These are phyloP conservation scores for Lepidium didymum DNA, from an alignment of 345 rosid species.

Conservation along the genomic window DNA sequence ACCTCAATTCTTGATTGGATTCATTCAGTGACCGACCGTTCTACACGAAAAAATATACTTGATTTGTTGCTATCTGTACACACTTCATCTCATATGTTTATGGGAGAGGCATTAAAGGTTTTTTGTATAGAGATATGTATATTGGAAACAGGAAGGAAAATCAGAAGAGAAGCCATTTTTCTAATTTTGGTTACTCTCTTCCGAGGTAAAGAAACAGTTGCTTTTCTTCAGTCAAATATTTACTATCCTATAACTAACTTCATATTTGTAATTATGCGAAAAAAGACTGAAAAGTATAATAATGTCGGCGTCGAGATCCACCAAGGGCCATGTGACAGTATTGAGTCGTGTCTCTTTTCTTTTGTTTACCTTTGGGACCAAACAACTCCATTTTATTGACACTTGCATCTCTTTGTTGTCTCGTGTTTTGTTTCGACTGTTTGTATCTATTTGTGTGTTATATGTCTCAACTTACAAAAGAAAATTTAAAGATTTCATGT, in stretches of 20 bases:
- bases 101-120: conserved; percentile 9
- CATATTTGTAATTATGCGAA: neutral
- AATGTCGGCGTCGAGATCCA: neutral
- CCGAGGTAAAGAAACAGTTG: conserved; percentile 6
- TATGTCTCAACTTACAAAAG: neutral
- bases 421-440: neutral
- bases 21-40: neutral
- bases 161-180: conserved; percentile 10
- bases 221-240: neutral
- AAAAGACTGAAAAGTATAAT: neutral
- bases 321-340: conserved; percentile 10
- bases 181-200: conserved; percentile 18
- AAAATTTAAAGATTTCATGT: neutral
- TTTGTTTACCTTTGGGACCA: neutral
- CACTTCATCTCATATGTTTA: neutral
- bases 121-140: conserved; percentile 21
- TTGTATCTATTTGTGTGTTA: conserved; percentile 5
- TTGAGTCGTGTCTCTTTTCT: neutral
- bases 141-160: conserved; percentile 7
- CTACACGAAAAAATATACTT: conserved; percentile 9
- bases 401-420: conserved; percentile 17
- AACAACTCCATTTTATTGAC: conserved; percentile 5
- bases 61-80: neutral
- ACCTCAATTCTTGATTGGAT: neutral
- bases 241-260: neutral